A percentile compares a stretch with the other conserved stretches of the same genome.
Conservation (phyloP, 2,329 filamentous ascomycete genomes). For the Blumeriella jaapii region DNA sequence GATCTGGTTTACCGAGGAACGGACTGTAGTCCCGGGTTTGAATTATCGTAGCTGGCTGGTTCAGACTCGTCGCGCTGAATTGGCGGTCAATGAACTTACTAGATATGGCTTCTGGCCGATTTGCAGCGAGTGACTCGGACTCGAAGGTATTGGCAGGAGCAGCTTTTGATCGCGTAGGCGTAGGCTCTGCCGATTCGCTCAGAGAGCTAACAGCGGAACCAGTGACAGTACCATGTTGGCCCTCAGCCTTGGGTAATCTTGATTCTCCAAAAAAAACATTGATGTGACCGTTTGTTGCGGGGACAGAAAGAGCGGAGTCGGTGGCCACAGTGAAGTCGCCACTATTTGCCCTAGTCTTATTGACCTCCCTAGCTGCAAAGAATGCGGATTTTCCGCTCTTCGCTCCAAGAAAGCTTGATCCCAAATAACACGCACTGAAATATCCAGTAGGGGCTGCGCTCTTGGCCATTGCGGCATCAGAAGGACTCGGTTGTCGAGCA, state of each 20-base stretch:
- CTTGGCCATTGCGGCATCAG: constrained; percentile 30
- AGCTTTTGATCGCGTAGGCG: neutral
- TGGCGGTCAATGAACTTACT: constrained; percentile 1
- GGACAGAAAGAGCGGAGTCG: neutral
- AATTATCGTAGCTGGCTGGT: constrained; percentile 3
- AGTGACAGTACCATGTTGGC: neutral
- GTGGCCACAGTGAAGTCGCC: constrained; percentile 2
- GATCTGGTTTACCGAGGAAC: constrained; percentile 11
- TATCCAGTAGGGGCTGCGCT: constrained; percentile 5
- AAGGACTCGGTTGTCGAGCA: constrained; percentile 27
- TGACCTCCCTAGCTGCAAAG: constrained; percentile 25
- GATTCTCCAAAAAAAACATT: neutral
- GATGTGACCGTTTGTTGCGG: constrained; percentile 1
- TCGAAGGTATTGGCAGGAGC: neutral
- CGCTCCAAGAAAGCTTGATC: constrained; percentile 20
- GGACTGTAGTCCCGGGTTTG: constrained; percentile 7
- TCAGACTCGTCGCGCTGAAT: constrained; percentile 1
- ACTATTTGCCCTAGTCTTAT: constrained; percentile 16
- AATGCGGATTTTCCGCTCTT: constrained; percentile 24
- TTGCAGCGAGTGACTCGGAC: neutral
- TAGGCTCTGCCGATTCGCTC: neutral
- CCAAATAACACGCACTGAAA: constrained; percentile 3
- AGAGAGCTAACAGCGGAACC: neutral
- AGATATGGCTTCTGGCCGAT: neutral
- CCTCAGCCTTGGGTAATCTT: neutral